Conservation (phyloP, 2,329 filamentous ascomycete genomes). For the Microdochium paspali region DNA sequence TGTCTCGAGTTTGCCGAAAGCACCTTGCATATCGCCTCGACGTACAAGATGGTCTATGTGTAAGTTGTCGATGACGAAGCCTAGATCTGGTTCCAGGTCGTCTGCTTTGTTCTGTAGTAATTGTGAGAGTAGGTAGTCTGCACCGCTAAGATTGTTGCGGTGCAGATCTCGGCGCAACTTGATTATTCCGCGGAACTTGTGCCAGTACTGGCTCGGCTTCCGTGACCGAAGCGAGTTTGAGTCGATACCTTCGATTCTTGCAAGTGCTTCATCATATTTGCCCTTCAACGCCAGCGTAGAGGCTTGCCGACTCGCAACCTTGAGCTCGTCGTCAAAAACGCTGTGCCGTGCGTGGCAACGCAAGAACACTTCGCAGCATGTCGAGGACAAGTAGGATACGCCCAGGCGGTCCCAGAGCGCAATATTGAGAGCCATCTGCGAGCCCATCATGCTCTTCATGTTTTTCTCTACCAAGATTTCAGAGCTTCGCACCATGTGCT, state of each 20-base stretch:
- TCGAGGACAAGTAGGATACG: slow-evolving; percentile 41
- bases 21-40: slow-evolving; percentile 34
- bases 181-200: slow-evolving; percentile 56
- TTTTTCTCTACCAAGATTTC: slow-evolving; percentile 73
- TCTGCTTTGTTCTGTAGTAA: slow-evolving; percentile 41
- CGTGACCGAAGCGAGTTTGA: slow-evolving; percentile 57
- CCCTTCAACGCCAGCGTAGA: slow-evolving; percentile 58
- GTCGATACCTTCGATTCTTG: slow-evolving; percentile 49
- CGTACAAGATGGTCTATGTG: slow-evolving; percentile 42
- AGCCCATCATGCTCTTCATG: slow-evolving; percentile 62
- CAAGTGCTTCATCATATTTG: slow-evolving; percentile 58
- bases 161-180: slow-evolving; percentile 55
- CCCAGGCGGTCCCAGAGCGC: slow-evolving; percentile 72
- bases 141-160: slow-evolving; percentile 40
- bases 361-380: slow-evolving; percentile 64
- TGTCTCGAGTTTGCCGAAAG: slow-evolving; percentile 36
- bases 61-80: slow-evolving; percentile 39
- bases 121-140: slow-evolving; percentile 39
- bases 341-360: slow-evolving; percentile 54
- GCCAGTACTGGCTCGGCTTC: slow-evolving; percentile 68
- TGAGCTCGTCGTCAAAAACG: slow-evolving; percentile 68
- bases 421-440: slow-evolving; percentile 63
- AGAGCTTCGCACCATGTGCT: slow-evolving; percentile 73
- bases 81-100: slow-evolving; percentile 41
- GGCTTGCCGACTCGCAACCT: slow-evolving; percentile 62